phyloP scores from a whole-genome alignment of 495 filamentous ascomycete genomes.

The Cercophora scortea region DNA sequence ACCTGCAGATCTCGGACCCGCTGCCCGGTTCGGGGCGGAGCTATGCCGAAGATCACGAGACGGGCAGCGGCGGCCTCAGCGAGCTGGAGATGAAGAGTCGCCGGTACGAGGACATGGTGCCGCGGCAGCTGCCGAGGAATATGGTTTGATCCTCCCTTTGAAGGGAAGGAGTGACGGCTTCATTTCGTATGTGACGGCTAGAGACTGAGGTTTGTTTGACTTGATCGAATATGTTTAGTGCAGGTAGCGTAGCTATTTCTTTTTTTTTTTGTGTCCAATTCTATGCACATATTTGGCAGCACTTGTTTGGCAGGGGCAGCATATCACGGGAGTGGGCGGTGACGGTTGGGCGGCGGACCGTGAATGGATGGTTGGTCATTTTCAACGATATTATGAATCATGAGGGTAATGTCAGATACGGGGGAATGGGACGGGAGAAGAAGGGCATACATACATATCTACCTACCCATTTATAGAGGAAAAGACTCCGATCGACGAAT shows the following conservation, averaged over 20 bases:
- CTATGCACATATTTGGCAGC: too few relatives aligned
- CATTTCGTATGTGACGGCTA: too few relatives aligned
- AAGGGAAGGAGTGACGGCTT: too few relatives aligned
- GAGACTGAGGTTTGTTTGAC: too few relatives aligned
- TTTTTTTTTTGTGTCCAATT: too few relatives aligned
- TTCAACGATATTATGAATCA: slow-evolving; percentile 9
- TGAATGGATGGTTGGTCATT: not conserved
- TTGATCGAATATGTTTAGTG: too few relatives aligned
- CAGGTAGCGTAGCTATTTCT: too few relatives aligned
- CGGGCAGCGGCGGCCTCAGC: slow-evolving; percentile 5
- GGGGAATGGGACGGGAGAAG: not conserved
- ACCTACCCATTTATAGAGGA: not conserved
- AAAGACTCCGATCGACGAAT: too few relatives aligned
- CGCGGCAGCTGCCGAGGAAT: slow-evolving; percentile 29
- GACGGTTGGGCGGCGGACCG: too few relatives aligned
- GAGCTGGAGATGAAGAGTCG: slow-evolving; percentile 34
- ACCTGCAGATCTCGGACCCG: slow-evolving; percentile 35
- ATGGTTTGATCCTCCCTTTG: slow-evolving; percentile 28
- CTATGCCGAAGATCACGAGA: slow-evolving; percentile 24
- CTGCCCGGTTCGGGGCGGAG: slow-evolving; percentile 27
- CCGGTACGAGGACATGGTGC: slow-evolving; percentile 41
- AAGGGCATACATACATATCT: not conserved
- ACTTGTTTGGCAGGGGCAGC: too few relatives aligned
- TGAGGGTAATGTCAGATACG: not conserved
- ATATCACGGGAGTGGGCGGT: too few relatives aligned